Conservation (phyloP, 306 rosid species). For the Notholithocarpus densiflorus region DNA sequence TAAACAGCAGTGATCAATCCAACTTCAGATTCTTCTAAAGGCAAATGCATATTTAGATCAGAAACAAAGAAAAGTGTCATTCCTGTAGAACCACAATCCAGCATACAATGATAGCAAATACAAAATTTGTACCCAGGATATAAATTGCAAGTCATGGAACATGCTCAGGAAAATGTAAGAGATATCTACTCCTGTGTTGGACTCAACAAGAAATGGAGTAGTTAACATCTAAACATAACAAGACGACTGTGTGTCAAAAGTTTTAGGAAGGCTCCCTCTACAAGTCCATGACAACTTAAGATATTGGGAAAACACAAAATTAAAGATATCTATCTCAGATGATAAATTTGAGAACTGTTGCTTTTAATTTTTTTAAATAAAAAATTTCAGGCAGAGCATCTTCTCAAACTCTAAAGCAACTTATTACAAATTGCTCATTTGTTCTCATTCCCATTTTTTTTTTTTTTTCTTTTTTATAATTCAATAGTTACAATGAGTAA, state of each 20-base stretch:
- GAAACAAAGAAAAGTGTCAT: not conserved
- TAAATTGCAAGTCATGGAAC: not conserved
- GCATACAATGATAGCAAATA: not conserved
- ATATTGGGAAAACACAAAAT: not conserved
- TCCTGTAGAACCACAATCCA: not conserved
- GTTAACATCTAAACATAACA: conserved; percentile 12
- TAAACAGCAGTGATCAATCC: not conserved
- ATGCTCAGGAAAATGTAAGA: not conserved
- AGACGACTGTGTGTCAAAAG: conserved; percentile 1
- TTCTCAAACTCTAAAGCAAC: not conserved
- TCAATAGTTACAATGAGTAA: no score
- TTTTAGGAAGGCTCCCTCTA: not conserved
- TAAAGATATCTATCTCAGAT: not conserved
- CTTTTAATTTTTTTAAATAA: not conserved
- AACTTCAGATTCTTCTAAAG: not conserved
- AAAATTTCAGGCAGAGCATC: not conserved
- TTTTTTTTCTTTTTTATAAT: no score
- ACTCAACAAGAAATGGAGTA: not conserved
- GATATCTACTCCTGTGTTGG: not conserved
- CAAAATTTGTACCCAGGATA: not conserved
- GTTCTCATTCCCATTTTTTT: not conserved
- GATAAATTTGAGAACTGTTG: not conserved
- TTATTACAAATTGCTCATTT: not conserved
- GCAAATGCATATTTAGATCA: conserved; percentile 6
- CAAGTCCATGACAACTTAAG: not conserved